These are phyloP conservation scores for Salvia sclarea DNA, from an alignment of 305 asterid species.

Conservation along the genomic window DNA sequence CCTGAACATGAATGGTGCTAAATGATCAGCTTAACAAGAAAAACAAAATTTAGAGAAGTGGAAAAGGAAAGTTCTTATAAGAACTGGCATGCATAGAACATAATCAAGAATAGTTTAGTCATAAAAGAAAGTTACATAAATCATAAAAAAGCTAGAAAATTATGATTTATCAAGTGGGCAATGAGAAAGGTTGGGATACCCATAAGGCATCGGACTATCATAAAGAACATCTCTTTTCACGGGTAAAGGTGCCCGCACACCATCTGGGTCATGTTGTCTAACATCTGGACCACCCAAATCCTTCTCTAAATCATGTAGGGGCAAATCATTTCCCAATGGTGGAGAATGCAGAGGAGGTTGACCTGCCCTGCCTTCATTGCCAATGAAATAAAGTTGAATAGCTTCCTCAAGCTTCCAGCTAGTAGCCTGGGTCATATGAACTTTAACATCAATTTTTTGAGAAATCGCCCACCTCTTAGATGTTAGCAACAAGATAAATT, in stretches of 20 bases:
- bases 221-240: conserved; percentile 91
- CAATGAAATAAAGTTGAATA: conserved; percentile 87
- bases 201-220: conserved; percentile 56
- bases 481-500: background rate
- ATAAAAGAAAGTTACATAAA: background rate
- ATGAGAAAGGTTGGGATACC: conserved; percentile 51
- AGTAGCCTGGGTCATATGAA: conserved; percentile 69
- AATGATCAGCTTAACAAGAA: conserved; percentile 14
- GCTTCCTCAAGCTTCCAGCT: conserved; percentile 99
- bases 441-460: conserved; percentile 16
- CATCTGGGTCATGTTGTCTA: conserved; percentile 55
- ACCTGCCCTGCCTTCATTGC: conserved; percentile 66
- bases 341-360: conserved; percentile 44
- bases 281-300: conserved; percentile 47
- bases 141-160: background rate
- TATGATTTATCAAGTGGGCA: conserved; percentile 17
- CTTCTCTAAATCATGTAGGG: conserved; percentile 47
- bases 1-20: background rate
- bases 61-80: background rate
- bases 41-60: conserved; percentile 8
- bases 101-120: background rate
- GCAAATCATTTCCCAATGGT: conserved; percentile 49
- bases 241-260: conserved; percentile 88
- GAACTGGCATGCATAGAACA: background rate
- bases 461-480: background rate